Base-by-base conservation (phyloP, 306 rosid genomes). In the Sindora glabra region DNA sequence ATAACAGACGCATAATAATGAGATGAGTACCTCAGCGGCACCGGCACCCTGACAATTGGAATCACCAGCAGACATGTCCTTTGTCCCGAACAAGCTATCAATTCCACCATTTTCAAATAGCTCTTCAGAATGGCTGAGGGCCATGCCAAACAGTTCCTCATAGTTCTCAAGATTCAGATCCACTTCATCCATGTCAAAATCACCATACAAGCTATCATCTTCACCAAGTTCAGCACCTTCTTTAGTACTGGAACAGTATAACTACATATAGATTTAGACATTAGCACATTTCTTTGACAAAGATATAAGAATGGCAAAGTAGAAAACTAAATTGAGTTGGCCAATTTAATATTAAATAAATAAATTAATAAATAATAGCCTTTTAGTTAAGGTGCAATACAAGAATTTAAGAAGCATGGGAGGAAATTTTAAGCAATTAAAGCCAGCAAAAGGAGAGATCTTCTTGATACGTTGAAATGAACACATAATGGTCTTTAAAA, bases 101-200 rank as follows among this genome's bases (percentile, higher is more conserved):
- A 94, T 80, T 45, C 99, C 91, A 51, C 97, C 99, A 57, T 94
- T 86, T 83, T 84, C 92, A 39, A 89, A 76, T 62, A 89, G 87
- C 68, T 83, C 96, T 70, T 92, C 96, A 11, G 95, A 82, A 67
- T 80, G 84, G 73, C 71, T 86, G 40, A 86, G 81, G 55, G 92
- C 72, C 71, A 86, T 52, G 47, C 95, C 90, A 74, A 94, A 94
- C 50, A 94, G 83, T 73, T 94, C 99, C 6, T 84, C 86, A 42
- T 89, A 94, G 79, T 84, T 86, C 69, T 94, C 99, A 64, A 94
- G 81, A 67, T 75, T 75, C 66, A 86, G 68, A 78, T 85, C 90
- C 76, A 94, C 77, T 75, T 86, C 97, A 53, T 89, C 97, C 90
- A 89, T 82, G 65, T 80, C 70, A 32, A 94, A 77, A 80, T 82